Conservation (phyloP, 108 stramenopile genomes). For the Fistulifera pelliculosa region DNA sequence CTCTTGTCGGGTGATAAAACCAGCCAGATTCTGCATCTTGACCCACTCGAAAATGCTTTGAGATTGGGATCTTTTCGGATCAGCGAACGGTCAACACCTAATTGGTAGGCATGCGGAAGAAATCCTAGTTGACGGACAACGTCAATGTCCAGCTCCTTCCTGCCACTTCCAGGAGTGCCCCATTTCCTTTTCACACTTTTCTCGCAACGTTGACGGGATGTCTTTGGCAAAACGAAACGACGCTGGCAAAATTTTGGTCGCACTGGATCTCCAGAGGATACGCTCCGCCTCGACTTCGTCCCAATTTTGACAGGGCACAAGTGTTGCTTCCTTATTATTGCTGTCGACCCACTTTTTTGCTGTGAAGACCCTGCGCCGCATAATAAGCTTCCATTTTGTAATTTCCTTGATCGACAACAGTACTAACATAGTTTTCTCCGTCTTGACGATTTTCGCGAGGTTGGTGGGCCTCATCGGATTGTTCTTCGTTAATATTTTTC, state of each 20-base stretch:
- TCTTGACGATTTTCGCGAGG: background rate
- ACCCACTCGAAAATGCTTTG: conserved; percentile 54
- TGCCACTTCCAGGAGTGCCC: conserved; percentile 40
- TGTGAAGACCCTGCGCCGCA: conserved; percentile 57
- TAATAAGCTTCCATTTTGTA: conserved; percentile 79
- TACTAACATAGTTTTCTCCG: conserved; percentile 1
- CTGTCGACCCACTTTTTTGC: conserved; percentile 13
- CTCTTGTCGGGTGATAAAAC: conserved; percentile 94
- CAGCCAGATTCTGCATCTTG: conserved; percentile 70
- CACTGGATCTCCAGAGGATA: conserved; percentile 39
- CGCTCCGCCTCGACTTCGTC: conserved; percentile 51
- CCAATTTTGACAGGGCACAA: conserved; percentile 6
- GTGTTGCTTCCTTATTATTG: conserved; percentile 4
- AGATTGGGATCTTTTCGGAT: conserved; percentile 59
- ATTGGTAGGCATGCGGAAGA: conserved; percentile 62
- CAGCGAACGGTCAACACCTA: conserved; percentile 60
- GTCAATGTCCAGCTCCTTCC: conserved; percentile 22
- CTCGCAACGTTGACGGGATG: conserved; percentile 41
- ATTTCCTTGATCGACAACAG: conserved; percentile 37
- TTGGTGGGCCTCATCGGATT: no score
- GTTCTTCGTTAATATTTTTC: no score
- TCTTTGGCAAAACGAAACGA: conserved; percentile 74
- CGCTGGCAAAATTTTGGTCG: conserved; percentile 53
- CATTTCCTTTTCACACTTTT: conserved; percentile 46
- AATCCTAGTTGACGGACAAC: conserved; percentile 60